phyloP scores from a whole-genome alignment of 352 stramenopile species.

The Phytopythium montanum region DNA sequence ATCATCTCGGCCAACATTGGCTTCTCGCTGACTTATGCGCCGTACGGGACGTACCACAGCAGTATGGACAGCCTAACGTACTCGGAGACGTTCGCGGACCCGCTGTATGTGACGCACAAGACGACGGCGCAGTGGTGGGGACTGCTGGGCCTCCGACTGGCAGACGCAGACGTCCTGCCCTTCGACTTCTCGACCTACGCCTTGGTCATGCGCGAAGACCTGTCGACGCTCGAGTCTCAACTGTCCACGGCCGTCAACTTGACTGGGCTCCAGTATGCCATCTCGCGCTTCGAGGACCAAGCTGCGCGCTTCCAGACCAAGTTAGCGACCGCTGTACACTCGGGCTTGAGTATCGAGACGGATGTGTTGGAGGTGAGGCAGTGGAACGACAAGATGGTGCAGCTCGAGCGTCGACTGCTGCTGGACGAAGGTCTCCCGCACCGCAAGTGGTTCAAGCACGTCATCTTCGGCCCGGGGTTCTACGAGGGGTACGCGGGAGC shows the following conservation, averaged over 20 bases:
- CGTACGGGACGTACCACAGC: constrained; percentile 82
- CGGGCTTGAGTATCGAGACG: background rate
- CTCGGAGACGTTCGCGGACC: constrained; percentile 52
- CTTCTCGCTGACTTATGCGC: constrained; percentile 15
- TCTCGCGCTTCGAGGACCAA: constrained; percentile 32
- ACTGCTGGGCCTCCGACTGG: constrained; percentile 50
- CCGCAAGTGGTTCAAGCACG: constrained; percentile 41
- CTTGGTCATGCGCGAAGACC: constrained; percentile 47
- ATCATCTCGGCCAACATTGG: constrained; percentile 61
- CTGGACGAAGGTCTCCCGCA: constrained; percentile 32
- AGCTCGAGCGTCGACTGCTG: constrained; percentile 31
- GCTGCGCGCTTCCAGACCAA: constrained; percentile 21
- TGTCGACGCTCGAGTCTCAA: constrained; percentile 26
- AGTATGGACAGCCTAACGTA: constrained; percentile 84
- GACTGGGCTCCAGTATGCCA: constrained; percentile 27
- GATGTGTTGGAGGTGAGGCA: background rate
- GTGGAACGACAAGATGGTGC: constrained; percentile 35
- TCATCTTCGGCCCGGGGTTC: constrained; percentile 49
- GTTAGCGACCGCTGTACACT: background rate
- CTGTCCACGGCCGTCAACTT: constrained; percentile 28
- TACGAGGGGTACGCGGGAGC: constrained; percentile 45
- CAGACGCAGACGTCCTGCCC: constrained; percentile 46
- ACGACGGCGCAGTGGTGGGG: constrained; percentile 58
- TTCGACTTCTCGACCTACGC: constrained; percentile 76
- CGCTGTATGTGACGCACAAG: constrained; percentile 49